A percentile compares a stretch with the other conserved stretches of the same genome.
These are phyloP conservation scores for Calonectria leucothoes DNA, from an alignment of 2,329 filamentous ascomycete species.

Conservation along the genomic window DNA sequence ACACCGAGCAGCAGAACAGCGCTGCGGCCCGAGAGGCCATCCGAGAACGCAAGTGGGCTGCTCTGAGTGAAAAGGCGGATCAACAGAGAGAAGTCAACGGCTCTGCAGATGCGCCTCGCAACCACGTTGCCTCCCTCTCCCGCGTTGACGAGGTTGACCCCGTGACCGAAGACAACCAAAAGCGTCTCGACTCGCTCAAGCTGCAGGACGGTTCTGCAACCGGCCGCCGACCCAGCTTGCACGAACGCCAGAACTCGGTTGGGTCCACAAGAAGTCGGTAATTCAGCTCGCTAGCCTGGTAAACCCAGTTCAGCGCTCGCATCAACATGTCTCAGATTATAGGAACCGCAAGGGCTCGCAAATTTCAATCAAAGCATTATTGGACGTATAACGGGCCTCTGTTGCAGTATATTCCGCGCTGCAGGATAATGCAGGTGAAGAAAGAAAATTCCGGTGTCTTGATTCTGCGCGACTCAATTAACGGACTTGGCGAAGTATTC, in stretches of 20 bases:
- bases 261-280: conserved; percentile 65
- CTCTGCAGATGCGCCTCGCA: conserved; percentile 46
- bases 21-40: conserved; percentile 85
- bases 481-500: conserved; percentile 10
- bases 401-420: conserved; percentile 3
- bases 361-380: conserved; percentile 22
- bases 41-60: conserved; percentile 90
- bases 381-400: conserved; percentile 11
- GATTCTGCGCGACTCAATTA: neutral
- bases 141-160: conserved; percentile 82
- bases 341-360: conserved; percentile 20
- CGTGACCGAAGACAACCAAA: conserved; percentile 84
- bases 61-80: conserved; percentile 83
- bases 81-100: conserved; percentile 65
- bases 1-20: conserved; percentile 95
- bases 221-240: conserved; percentile 66
- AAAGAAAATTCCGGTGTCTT: conserved; percentile 4
- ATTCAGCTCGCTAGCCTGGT: conserved; percentile 39
- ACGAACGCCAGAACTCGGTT: conserved; percentile 71
- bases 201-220: conserved; percentile 76
- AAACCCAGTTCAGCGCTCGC: conserved; percentile 10
- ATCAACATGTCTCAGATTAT: conserved; percentile 20
- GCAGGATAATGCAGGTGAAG: conserved; percentile 6
- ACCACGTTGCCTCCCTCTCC: conserved; percentile 56
- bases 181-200: conserved; percentile 89